phyloP scores from a whole-genome alignment of 2,329 filamentous ascomycete genomes.

The Colletotrichum liriopes region DNA sequence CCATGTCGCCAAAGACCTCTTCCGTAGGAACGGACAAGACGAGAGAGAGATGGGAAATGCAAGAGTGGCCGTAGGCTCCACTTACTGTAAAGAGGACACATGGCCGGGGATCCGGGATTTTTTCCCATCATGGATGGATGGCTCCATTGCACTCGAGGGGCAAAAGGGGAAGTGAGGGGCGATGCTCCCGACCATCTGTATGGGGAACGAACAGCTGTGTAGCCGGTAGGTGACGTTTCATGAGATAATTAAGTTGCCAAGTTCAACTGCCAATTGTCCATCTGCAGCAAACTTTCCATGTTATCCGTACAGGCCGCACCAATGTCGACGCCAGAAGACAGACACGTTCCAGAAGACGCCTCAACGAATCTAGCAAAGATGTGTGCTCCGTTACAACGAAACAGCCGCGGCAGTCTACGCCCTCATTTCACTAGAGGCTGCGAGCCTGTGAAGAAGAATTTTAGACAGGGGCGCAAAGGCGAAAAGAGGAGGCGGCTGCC shows the following conservation, averaged over 20 bases:
- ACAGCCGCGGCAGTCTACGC: background rate
- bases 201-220: conserved; percentile 15
- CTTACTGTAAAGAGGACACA: conserved; percentile 13
- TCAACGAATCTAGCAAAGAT: background rate
- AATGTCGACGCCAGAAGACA: background rate
- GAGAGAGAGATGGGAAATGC: background rate
- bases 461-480: background rate
- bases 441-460: background rate
- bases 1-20: conserved; percentile 14
- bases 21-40: conserved; percentile 9
- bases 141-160: background rate
- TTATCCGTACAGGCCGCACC: background rate
- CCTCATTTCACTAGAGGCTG: background rate
- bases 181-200: conserved; percentile 1
- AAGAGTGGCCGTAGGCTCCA: background rate
- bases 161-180: conserved; percentile 9
- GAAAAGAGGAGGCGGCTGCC: conserved; percentile 8
- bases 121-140: background rate
- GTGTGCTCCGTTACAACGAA: background rate
- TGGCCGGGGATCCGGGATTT: conserved; percentile 7
- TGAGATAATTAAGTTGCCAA: background rate
- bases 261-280: background rate
- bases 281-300: background rate
- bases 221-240: conserved; percentile 6
- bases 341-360: background rate